These are phyloP conservation scores for Xylariaceae sp. DNA, from an alignment of 2,329 filamentous ascomycete genomes.

Conservation along the genomic window DNA sequence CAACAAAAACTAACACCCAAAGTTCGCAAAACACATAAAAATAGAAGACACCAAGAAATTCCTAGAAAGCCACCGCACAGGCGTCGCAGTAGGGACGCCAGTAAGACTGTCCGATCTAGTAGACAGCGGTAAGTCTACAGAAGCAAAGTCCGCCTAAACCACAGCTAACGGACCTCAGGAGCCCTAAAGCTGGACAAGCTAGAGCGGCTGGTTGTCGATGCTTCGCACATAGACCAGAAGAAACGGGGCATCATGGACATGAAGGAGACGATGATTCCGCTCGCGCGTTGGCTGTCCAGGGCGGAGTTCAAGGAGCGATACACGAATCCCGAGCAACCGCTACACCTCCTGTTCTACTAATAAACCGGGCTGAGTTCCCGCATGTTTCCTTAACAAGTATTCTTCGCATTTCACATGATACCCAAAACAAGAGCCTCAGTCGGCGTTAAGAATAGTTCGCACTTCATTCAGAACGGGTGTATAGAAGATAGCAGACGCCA, in stretches of 20 bases:
- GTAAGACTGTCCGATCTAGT: slow-evolving; percentile 76
- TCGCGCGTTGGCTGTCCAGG: slow-evolving; percentile 69
- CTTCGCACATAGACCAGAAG: slow-evolving; percentile 90
- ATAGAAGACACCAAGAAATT: slow-evolving; percentile 78
- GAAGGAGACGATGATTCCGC: slow-evolving; percentile 81
- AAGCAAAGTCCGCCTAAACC: neutral
- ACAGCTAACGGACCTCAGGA: slow-evolving; percentile 39
- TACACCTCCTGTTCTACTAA: slow-evolving; percentile 64
- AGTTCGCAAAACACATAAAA: slow-evolving; percentile 98
- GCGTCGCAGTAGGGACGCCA: slow-evolving; percentile 88
- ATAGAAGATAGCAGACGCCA: slow-evolving; percentile 21
- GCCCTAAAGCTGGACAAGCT: slow-evolving; percentile 67
- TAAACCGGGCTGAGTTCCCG: neutral
- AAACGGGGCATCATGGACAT: slow-evolving; percentile 92
- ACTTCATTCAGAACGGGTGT: slow-evolving; percentile 19
- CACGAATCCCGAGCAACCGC: slow-evolving; percentile 50
- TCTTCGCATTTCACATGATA: slow-evolving; percentile 24
- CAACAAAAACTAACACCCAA: slow-evolving; percentile 16
- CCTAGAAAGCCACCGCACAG: slow-evolving; percentile 65
- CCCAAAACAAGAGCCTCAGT: slow-evolving; percentile 17
- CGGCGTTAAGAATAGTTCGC: slow-evolving; percentile 17
- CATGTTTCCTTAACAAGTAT: neutral
- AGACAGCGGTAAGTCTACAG: slow-evolving; percentile 61
- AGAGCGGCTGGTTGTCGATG: slow-evolving; percentile 80
- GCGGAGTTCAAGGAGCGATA: slow-evolving; percentile 70